A percentile compares a stretch with the other conserved stretches of the same genome.
These are phyloP conservation scores for Fusarium nisikadoi DNA, from an alignment of 2,329 filamentous ascomycete species.

Conservation along the genomic window DNA sequence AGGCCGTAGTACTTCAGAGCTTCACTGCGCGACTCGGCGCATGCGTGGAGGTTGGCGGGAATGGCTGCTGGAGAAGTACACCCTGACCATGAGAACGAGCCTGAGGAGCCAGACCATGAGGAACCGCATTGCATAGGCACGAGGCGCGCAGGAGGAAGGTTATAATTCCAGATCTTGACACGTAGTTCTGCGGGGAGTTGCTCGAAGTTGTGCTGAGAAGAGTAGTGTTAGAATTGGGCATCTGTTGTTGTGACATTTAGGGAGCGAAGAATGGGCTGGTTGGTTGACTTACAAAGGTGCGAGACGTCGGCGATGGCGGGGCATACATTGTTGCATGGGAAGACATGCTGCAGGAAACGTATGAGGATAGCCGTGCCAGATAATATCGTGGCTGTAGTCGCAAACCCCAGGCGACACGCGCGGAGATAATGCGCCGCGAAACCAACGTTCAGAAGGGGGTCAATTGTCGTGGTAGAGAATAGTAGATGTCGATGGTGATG, in stretches of 20 bases:
- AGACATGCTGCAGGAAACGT: conserved; percentile 13
- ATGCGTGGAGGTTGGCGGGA: conserved; percentile 58
- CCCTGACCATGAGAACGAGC: conserved; percentile 42
- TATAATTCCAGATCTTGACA: conserved; percentile 60
- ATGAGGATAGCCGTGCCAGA: neutral
- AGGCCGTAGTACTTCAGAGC: conserved; percentile 54
- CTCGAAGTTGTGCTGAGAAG: conserved; percentile 53
- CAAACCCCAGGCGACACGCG: neutral
- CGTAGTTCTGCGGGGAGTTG: conserved; percentile 59
- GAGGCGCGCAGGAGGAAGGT: conserved; percentile 55
- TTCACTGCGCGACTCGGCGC: conserved; percentile 58
- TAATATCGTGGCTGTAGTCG: neutral
- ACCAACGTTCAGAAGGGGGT: neutral
- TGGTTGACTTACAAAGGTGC: conserved; percentile 32
- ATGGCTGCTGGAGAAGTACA: conserved; percentile 56
- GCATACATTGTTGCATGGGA: neutral
- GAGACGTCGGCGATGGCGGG: neutral
- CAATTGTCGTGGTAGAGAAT: neutral
- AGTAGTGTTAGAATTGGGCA: conserved; percentile 6
- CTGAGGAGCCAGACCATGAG: conserved; percentile 41
- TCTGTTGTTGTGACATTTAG: neutral
- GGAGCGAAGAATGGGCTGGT: neutral
- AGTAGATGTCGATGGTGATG: neutral
- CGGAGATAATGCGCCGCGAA: neutral
- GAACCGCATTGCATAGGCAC: conserved; percentile 56